Conservation (phyloP, 2,329 filamentous ascomycete genomes). For the Claviceps sp. region DNA sequence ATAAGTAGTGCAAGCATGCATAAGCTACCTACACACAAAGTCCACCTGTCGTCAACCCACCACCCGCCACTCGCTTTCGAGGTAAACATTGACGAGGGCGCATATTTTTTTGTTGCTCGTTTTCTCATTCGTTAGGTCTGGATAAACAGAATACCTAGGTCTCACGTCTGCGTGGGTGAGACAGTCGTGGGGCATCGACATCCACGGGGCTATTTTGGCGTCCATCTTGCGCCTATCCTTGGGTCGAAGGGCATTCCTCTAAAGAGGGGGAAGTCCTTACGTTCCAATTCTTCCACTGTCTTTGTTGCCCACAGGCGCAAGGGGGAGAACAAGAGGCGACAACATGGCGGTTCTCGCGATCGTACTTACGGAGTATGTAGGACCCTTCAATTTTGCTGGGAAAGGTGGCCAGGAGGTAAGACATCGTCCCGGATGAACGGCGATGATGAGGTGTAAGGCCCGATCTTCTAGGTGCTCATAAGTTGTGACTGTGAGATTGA, state of each 20-base stretch:
- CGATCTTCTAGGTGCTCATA: neutral
- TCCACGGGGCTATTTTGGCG: constrained; percentile 1
- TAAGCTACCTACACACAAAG: too few relatives aligned
- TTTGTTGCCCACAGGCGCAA: neutral
- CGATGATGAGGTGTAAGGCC: neutral
- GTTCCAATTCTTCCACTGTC: neutral
- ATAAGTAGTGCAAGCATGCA: neutral
- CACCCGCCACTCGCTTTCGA: neutral
- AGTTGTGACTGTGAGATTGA: neutral
- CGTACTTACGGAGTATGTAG: neutral
- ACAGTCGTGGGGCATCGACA: constrained; percentile 8
- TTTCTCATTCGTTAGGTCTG: neutral
- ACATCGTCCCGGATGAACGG: neutral
- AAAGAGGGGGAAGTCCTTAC: constrained; percentile 2
- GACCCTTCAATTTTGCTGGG: neutral
- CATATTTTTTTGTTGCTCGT: neutral
- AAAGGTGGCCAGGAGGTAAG: constrained; percentile 1
- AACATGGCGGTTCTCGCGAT: neutral
- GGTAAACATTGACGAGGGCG: neutral
- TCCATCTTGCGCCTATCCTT: constrained; percentile 3
- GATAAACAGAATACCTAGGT: neutral
- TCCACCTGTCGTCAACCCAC: neutral
- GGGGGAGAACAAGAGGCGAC: neutral
- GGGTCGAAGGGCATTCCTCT: constrained; percentile 6
- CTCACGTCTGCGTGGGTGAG: neutral